These are phyloP conservation scores for Lichtheimia ramosa DNA, from an alignment of 371 early-diverging fungal species.

Conservation along the genomic window DNA sequence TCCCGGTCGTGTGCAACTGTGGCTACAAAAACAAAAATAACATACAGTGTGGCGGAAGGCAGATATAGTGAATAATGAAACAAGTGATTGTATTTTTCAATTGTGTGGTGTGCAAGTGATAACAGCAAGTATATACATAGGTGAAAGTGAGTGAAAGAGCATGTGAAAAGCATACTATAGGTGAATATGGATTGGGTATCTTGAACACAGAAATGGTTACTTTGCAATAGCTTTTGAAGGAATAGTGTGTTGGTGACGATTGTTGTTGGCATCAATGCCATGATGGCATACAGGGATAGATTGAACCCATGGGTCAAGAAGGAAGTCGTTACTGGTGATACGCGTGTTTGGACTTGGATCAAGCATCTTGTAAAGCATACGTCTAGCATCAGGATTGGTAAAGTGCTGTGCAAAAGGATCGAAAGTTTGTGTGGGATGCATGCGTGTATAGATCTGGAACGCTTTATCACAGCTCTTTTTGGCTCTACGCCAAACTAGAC, in stretches of 20 bases:
- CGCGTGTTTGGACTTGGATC: conserved; percentile 49
- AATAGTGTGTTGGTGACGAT: conserved; percentile 14
- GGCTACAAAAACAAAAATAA: background rate
- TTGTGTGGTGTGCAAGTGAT: no score
- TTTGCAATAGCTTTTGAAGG: conserved; percentile 4
- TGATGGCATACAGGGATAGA: conserved; percentile 45
- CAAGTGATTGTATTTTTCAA: background rate
- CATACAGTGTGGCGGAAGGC: background rate
- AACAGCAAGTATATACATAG: background rate
- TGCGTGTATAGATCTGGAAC: conserved; percentile 53
- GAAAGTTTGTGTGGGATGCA: conserved; percentile 43
- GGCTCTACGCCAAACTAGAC: conserved; percentile 73
- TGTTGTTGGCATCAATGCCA: conserved; percentile 21
- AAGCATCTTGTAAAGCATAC: conserved; percentile 52
- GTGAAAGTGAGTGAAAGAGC: background rate
- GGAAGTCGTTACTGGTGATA: conserved; percentile 58
- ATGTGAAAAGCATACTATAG: background rate
- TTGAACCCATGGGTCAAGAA: conserved; percentile 73
- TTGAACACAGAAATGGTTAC: background rate
- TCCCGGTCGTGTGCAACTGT: background rate
- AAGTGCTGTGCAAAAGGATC: conserved; percentile 52
- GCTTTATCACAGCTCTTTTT: conserved; percentile 62
- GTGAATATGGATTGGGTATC: no score
- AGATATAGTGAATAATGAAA: background rate
- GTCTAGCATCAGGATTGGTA: conserved; percentile 41